These are phyloP conservation scores for Biancaea sappan DNA, from an alignment of 306 rosid genomes.

Conservation along the genomic window DNA sequence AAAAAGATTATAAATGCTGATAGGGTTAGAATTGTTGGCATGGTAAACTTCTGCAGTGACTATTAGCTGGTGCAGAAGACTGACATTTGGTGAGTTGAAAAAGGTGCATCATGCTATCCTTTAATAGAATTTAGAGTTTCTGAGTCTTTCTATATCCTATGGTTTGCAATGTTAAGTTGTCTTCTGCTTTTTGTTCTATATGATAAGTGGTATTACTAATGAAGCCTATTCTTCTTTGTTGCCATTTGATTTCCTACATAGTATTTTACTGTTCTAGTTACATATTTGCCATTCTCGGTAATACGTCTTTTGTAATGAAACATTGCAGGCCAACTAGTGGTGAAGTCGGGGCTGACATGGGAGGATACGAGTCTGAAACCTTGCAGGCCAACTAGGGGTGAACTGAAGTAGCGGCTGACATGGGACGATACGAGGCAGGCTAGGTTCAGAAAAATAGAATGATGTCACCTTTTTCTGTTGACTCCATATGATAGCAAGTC, in stretches of 20 bases:
- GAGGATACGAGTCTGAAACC: conserved; percentile 20
- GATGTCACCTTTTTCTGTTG: conserved; percentile 16
- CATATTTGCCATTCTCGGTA: conserved; percentile 10
- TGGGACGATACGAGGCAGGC: conserved; percentile 11
- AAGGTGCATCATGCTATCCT: conserved; percentile 1
- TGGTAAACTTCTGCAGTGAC: conserved; percentile 16
- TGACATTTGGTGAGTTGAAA: conserved; percentile 18
- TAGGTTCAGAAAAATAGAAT: conserved; percentile 30
- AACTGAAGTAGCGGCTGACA: conserved; percentile 40
- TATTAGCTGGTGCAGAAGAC: conserved; percentile 9
- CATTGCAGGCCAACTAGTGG: conserved; percentile 58
- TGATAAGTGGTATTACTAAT: neutral
- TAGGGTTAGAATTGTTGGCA: conserved; percentile 15
- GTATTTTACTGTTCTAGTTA: neutral
- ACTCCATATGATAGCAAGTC: conserved; percentile 26
- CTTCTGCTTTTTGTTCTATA: neutral
- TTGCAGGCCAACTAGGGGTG: conserved; percentile 61
- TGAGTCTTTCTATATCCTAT: neutral
- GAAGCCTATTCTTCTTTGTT: conserved; percentile 8
- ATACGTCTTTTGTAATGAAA: conserved; percentile 28
- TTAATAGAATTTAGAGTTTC: neutral
- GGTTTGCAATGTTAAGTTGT: neutral
- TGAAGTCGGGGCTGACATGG: conserved; percentile 40
- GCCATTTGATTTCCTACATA: neutral
- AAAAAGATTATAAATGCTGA: neutral